Conservation (phyloP, 2,329 filamentous ascomycete genomes). For the Calonectria ilicicola region DNA sequence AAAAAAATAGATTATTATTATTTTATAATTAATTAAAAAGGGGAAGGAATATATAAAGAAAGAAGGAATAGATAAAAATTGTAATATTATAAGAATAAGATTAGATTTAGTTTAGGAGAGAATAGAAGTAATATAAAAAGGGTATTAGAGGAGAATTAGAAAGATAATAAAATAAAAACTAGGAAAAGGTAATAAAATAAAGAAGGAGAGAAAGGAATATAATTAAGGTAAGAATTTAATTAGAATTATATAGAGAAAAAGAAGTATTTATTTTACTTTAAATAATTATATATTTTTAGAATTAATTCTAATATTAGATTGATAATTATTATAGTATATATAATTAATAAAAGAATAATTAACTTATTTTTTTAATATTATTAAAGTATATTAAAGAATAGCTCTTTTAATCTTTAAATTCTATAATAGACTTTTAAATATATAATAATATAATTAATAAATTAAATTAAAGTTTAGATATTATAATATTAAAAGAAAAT, state of each 20-base stretch:
- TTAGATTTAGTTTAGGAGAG: background rate
- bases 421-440: background rate
- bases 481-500: background rate
- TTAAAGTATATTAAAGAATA: background rate
- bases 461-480: background rate
- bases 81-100: background rate
- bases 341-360: background rate
- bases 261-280: background rate
- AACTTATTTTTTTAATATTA: background rate
- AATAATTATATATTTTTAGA: background rate
- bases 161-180: background rate
- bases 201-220: background rate
- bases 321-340: background rate
- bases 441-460: background rate
- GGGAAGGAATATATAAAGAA: background rate
- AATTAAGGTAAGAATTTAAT: background rate
- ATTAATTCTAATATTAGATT: background rate
- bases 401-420: background rate
- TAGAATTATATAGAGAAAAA: background rate
- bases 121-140: background rate
- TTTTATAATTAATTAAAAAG: background rate
- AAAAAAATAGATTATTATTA: background rate
- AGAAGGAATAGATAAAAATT: background rate
- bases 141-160: background rate
- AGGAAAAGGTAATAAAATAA: background rate